Evolutionary conservation across 257 asterid species (phyloP).

Genomic region (Solanum pinnatisectum): DNA sequence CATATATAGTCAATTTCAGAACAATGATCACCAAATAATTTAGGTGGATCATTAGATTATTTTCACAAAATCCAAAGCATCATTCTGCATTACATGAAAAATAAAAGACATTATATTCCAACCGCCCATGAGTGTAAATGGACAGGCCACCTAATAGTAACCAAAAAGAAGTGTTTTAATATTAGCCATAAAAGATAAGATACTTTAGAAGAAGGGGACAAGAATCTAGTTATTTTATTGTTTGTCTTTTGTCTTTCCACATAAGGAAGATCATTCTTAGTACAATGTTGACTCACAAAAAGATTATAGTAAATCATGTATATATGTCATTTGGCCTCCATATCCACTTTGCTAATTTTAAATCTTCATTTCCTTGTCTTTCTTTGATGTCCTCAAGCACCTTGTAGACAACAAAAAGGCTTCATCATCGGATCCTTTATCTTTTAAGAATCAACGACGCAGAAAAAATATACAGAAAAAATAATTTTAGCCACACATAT

Average conservation of each 20-base stretch:
- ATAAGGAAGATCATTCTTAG: neutral
- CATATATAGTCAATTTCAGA: neutral
- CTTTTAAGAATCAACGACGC: neutral
- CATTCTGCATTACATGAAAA: neutral
- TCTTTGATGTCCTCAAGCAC: neutral
- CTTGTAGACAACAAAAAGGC: neutral
- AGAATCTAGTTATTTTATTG: neutral
- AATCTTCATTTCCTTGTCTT: neutral
- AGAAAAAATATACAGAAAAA: no score
- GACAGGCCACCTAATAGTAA: neutral
- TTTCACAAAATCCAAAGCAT: neutral
- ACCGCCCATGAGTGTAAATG: neutral
- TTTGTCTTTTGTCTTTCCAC: constrained; percentile 6
- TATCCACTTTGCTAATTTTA: constrained; percentile 1
- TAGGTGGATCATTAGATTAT: neutral
- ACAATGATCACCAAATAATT: neutral
- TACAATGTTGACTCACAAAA: constrained; percentile 11
- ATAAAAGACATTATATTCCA: neutral
- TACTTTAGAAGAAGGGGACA: neutral
- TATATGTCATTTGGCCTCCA: neutral
- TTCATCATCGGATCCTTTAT: neutral
- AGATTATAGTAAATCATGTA: neutral
- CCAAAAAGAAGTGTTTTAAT: neutral
- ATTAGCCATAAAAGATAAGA: neutral
- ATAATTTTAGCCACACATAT: no score